Percentiles rank a stretch among this genome's conserved stretches.
Evolutionary conservation across 306 rosid genomes (phyloP).

Genomic region (Citrullus mucosospermus): DNA sequence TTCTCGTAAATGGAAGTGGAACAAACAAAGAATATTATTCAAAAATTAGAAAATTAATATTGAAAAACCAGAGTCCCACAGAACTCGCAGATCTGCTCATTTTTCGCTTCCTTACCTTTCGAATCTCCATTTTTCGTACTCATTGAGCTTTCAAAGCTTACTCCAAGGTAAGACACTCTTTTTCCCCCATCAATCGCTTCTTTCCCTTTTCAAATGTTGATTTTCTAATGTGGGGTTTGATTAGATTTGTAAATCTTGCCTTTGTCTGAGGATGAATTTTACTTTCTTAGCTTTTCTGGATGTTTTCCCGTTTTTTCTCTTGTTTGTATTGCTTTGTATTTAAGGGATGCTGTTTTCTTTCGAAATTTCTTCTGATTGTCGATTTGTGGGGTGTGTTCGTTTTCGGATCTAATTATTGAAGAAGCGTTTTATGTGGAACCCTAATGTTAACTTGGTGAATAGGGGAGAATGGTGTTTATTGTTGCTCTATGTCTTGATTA

Average conservation of each 20-base stretch:
- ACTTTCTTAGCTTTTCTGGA: conserved; percentile 1
- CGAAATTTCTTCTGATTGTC: not conserved
- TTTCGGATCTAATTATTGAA: not conserved
- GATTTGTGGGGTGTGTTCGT: not conserved
- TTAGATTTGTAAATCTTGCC: not conserved
- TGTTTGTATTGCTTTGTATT: not conserved
- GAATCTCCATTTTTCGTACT: conserved; percentile 9
- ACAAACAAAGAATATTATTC: not conserved
- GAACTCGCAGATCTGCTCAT: conserved; percentile 37
- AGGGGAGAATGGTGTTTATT: not conserved
- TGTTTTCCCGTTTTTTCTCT: not conserved
- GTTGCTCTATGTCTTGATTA: not conserved
- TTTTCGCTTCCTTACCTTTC: conserved; percentile 26
- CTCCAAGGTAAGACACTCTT: conserved; percentile 37
- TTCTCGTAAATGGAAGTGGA: not conserved
- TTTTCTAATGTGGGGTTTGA: not conserved
- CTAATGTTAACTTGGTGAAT: not conserved
- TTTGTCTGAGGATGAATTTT: not conserved
- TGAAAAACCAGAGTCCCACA: not conserved
- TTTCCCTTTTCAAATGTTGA: not conserved
- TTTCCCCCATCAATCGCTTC: not conserved
- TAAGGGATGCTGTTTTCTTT: not conserved
- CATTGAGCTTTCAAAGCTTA: conserved; percentile 24
- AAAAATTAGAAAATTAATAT: not conserved
- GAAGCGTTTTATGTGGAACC: not conserved